A percentile compares a stretch with the other conserved stretches of the same genome.
phyloP scores from a whole-genome alignment of 2,329 filamentous ascomycete genomes.

The Aspergillus sp. region DNA sequence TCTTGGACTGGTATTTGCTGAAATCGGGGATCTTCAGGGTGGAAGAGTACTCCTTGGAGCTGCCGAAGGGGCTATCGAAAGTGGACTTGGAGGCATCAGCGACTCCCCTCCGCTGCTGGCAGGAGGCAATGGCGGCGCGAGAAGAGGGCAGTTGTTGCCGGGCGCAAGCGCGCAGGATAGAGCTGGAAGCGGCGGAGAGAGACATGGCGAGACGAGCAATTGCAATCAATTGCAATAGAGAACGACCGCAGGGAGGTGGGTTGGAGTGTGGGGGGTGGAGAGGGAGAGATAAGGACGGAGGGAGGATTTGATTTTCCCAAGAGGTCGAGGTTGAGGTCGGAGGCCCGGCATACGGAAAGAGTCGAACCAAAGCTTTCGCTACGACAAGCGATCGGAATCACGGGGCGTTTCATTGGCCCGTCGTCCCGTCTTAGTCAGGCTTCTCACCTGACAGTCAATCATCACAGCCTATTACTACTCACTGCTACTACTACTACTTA shows the following conservation, averaged over 20 bases:
- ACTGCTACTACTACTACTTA: too few species aligned
- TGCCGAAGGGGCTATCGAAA: slow-evolving; percentile 60
- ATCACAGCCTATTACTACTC: too few species aligned
- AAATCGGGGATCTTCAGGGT: slow-evolving; percentile 83
- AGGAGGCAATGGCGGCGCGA: slow-evolving; percentile 44
- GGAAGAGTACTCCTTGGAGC: slow-evolving; percentile 42
- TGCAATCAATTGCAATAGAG: slow-evolving; percentile 36
- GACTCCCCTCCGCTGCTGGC: slow-evolving; percentile 45
- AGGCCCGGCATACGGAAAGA: slow-evolving; percentile 28
- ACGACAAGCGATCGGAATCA: slow-evolving; percentile 43
- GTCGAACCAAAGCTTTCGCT: slow-evolving; percentile 41
- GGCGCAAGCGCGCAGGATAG: slow-evolving; percentile 63
- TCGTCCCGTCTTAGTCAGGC: slow-evolving; percentile 16
- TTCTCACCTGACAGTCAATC: not conserved
- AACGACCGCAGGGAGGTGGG: slow-evolving; percentile 18
- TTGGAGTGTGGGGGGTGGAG: slow-evolving; percentile 23
- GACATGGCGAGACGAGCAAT: slow-evolving; percentile 41
- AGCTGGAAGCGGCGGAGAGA: slow-evolving; percentile 68
- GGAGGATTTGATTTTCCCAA: slow-evolving; percentile 38
- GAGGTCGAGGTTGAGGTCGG: slow-evolving; percentile 43
- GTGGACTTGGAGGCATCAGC: slow-evolving; percentile 42
- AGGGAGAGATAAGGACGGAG: slow-evolving; percentile 15
- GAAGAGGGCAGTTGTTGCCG: slow-evolving; percentile 49
- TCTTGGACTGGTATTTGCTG: slow-evolving; percentile 77
- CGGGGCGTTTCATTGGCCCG: slow-evolving; percentile 42